Evolutionary conservation across 2,329 filamentous ascomycete genomes (phyloP).

Genomic region (Cryoendolithus antarcticus): DNA sequence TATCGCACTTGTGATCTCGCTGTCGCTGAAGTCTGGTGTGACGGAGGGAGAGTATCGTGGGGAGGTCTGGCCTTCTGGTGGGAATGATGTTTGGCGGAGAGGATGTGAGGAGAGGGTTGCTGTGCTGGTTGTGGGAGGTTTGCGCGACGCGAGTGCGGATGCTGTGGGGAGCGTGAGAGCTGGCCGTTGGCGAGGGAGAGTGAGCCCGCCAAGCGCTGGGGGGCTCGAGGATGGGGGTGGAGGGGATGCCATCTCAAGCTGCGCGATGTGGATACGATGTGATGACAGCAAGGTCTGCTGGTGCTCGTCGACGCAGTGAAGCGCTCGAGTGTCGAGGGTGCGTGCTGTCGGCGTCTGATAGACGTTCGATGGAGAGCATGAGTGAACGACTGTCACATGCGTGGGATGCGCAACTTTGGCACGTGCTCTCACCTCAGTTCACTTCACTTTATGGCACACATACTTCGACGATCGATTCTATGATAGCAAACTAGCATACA

Average conservation of each 20-base stretch:
- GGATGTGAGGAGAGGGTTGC: conserved; percentile 50
- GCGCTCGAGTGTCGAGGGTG: too few relatives aligned
- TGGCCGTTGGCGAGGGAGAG: conserved; percentile 48
- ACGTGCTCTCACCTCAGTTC: too few relatives aligned
- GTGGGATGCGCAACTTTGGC: too few relatives aligned
- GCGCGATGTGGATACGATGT: too few relatives aligned
- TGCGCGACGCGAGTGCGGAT: conserved; percentile 51
- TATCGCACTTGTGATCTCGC: conserved; percentile 24
- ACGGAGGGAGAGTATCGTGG: conserved; percentile 17
- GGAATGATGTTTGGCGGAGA: conserved; percentile 67
- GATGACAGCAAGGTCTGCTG: too few relatives aligned
- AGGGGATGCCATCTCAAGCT: conserved; percentile 6
- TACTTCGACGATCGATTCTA: too few relatives aligned
- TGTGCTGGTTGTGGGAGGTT: conserved; percentile 47
- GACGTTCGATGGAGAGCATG: too few relatives aligned
- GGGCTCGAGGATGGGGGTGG: conserved; percentile 8
- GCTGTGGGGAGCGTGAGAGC: conserved; percentile 36
- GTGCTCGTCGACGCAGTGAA: too few relatives aligned
- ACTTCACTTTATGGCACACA: too few relatives aligned
- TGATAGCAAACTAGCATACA: too few relatives aligned
- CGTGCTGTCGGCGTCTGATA: too few relatives aligned
- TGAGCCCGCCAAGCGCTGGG: conserved; percentile 12
- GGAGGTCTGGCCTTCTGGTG: conserved; percentile 15
- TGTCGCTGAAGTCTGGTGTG: conserved; percentile 20
- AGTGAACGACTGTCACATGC: too few relatives aligned